Conservation (phyloP, 164 flowering plant species). For the Vitis rotundifolia region DNA sequence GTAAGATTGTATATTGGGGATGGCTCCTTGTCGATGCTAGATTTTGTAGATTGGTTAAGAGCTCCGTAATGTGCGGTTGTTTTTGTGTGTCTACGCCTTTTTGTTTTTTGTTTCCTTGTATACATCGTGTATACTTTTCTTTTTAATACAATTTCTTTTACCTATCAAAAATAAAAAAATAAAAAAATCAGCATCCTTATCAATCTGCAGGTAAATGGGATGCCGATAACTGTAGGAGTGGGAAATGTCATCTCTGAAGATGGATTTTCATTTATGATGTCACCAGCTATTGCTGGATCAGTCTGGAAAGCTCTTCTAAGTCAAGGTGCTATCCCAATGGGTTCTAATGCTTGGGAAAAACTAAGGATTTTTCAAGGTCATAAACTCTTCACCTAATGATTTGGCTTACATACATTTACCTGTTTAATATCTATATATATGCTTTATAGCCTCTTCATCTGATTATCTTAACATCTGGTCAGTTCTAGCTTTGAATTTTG, state of each 20-base stretch:
- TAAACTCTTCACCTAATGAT: conserved; percentile 1
- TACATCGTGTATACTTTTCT: no score
- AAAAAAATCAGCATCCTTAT: background rate
- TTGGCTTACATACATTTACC: conserved; percentile 4
- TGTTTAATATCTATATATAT: background rate
- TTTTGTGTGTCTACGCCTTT: no score
- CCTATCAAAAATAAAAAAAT: no score
- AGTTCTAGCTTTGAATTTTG: no score
- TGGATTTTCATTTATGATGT: conserved; percentile 70
- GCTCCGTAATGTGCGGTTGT: no score
- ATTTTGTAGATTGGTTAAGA: no score
- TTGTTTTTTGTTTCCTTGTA: no score
- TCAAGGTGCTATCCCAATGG: conserved; percentile 79
- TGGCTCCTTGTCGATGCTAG: no score
- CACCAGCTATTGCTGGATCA: conserved; percentile 69
- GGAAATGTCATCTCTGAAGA: conserved; percentile 72
- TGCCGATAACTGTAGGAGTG: conserved; percentile 87
- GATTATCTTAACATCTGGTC: no score
- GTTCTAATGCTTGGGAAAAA: conserved; percentile 79
- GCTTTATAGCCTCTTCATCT: background rate
- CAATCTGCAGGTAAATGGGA: conserved; percentile 62
- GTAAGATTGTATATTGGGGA: no score
- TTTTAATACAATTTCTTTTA: no score
- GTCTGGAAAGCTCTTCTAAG: conserved; percentile 70
- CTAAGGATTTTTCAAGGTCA: conserved; percentile 75